Evolutionary conservation across 148 eudicot species (phyloP), one percentile per base, ranked within the genome.

Genomic region (Nepenthes mirabilis): DNA sequence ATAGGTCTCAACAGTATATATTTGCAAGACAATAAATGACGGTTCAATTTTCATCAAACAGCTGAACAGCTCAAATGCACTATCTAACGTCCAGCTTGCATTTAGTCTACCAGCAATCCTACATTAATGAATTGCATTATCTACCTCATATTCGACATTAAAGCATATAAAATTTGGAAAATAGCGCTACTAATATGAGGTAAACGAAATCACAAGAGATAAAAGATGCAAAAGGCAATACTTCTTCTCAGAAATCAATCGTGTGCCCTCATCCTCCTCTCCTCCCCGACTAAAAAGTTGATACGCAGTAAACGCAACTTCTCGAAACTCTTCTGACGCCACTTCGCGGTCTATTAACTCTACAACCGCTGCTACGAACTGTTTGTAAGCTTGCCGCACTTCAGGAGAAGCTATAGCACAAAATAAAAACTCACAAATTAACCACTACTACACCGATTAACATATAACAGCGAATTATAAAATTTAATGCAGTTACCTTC

Each of bases 331-430:
- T 62, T 86, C 96, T 0, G 90, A 74, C 40, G 70, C 77, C 52
- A 82, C 83, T 52, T 85, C 96, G 2, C 83, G 81, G 32, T 72
- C 96, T 47, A 83, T 74, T 81, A 93, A 73, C 73, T 83, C 96
- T 48, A 83, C 94, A 57, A 93, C 81, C 11, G 91, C 87, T 5
- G 71, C 86, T 60, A 76, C 73, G 66, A 86, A 93, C 65, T 88
- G 81, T 62, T 79, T 93, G 73, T 93, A 93, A 7, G 74, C 71
- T 77, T 88, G 96, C 49, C 96, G 77, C 57, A 88, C 88, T 73
- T 88, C 95, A 40, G 65, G 55, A 40, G 94, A 75, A 51, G 98
- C 98, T 91, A 70, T 68, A 69, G 37, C 58, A 50, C 55, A 55
- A 14, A 13, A n/a, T 45, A 58, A 49, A 51, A 64, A 51, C 55